Conservation (phyloP, 2,329 filamentous ascomycete species). For the Colletotrichum cordylinicola region DNA sequence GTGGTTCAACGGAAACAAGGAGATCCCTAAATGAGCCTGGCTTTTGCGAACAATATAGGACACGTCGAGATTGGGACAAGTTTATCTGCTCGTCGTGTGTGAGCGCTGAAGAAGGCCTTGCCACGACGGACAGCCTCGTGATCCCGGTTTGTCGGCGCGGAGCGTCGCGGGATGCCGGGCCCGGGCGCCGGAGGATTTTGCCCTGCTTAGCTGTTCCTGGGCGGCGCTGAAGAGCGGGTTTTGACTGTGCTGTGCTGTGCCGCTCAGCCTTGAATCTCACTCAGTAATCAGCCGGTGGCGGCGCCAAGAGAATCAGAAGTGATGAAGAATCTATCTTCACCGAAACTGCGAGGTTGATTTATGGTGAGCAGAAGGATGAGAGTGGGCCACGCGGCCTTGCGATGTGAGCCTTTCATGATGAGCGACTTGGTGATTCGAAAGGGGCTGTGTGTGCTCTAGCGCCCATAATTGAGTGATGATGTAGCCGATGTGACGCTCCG, state of each 20-base stretch:
- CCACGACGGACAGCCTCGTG: neutral
- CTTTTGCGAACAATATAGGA: neutral
- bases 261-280: neutral
- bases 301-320: neutral
- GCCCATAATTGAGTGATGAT: neutral
- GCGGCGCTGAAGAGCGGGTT: neutral
- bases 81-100: too few species aligned
- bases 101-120: neutral
- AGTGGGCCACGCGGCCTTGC: neutral
- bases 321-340: neutral
- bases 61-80: neutral
- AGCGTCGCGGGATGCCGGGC: neutral
- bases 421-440: neutral
- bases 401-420: neutral
- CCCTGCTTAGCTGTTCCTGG: neutral
- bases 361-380: neutral
- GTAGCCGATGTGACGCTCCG: neutral
- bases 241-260: neutral
- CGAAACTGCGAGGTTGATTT: neutral
- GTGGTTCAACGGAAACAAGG: too few species aligned
- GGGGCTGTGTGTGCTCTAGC: neutral
- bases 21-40: too few species aligned
- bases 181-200: neutral
- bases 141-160: neutral
- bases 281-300: rapidly evolving